These are phyloP conservation scores for Neophaeococcomyces aloes DNA, from an alignment of 2,329 filamentous ascomycete genomes.

Conservation along the genomic window DNA sequence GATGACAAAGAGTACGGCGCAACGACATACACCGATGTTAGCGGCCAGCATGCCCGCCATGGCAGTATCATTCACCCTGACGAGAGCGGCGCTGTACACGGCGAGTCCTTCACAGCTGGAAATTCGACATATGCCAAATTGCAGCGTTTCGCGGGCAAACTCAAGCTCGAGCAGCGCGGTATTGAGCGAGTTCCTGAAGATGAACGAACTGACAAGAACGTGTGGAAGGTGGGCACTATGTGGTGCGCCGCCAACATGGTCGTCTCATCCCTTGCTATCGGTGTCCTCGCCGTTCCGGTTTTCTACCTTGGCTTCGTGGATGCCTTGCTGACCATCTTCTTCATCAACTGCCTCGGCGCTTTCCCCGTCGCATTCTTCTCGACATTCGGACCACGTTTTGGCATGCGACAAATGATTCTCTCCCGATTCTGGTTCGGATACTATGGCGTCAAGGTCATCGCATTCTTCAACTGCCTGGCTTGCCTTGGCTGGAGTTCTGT, in stretches of 20 bases:
- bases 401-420: conserved; percentile 70
- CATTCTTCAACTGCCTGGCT: conserved; percentile 59
- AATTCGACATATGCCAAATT: conserved; percentile 46
- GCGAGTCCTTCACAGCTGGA: conserved; percentile 50
- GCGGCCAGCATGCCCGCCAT: conserved; percentile 13
- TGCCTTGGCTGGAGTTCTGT: conserved; percentile 67
- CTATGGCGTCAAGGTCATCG: conserved; percentile 58
- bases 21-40: conserved; percentile 16
- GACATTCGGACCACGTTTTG: conserved; percentile 63
- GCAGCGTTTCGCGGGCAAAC: conserved; percentile 53
- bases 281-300: conserved; percentile 55
- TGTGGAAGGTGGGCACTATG: conserved; percentile 61
- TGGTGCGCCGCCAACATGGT: conserved; percentile 74
- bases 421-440: conserved; percentile 68
- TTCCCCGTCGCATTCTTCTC: conserved; percentile 66
- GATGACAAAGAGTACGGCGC: conserved; percentile 4
- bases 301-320: conserved; percentile 65
- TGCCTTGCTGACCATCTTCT: conserved; percentile 58
- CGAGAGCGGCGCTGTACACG: conserved; percentile 42
- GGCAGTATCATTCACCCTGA: conserved; percentile 21
- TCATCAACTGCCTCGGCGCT: conserved; percentile 66
- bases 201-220: conserved; percentile 55
- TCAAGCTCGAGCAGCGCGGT: conserved; percentile 62
- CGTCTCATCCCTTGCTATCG: conserved; percentile 65
- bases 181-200: conserved; percentile 64